Evolutionary conservation across 2,329 filamentous ascomycete genomes (phyloP).

Genomic region (Microdochium trichocladiopsis): DNA sequence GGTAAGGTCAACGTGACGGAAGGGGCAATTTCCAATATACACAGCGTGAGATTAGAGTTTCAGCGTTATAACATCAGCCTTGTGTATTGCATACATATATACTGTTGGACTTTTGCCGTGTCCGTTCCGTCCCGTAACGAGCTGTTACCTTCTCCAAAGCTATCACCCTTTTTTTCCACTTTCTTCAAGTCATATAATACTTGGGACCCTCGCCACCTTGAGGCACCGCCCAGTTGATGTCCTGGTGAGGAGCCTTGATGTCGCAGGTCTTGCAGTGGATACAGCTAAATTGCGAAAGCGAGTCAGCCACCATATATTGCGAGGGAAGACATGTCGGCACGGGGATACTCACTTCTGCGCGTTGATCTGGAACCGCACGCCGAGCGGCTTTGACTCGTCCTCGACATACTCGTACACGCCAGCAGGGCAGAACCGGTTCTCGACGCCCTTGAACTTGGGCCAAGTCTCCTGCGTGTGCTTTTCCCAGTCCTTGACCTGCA

Average conservation of each 20-base stretch:
- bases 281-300: conserved; percentile 50
- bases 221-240: conserved; percentile 95
- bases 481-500: conserved; percentile 95
- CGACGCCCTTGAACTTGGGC: conserved; percentile 83
- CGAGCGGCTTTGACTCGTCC: conserved; percentile 76
- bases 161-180: too few species aligned
- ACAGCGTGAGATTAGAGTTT: too few species aligned
- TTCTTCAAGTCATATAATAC: conserved; percentile 57
- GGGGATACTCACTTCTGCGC: conserved; percentile 80
- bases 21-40: too few species aligned
- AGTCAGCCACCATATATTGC: background rate
- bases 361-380: conserved; percentile 96
- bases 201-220: conserved; percentile 79
- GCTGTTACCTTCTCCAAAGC: too few species aligned
- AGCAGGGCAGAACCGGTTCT: conserved; percentile 95
- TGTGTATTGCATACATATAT: too few species aligned
- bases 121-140: background rate
- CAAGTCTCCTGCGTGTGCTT: conserved; percentile 77
- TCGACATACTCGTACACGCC: conserved; percentile 98
- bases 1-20: too few species aligned
- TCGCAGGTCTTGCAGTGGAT: conserved; percentile 99
- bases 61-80: too few species aligned
- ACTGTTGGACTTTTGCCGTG: background rate
- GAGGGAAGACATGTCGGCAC: background rate
- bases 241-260: conserved; percentile 94